Evolutionary conservation across 768 basidiomycete species (phyloP), one percentile per base, ranked within the genome.

Genomic region (Pleurotus tuber-regium): DNA sequence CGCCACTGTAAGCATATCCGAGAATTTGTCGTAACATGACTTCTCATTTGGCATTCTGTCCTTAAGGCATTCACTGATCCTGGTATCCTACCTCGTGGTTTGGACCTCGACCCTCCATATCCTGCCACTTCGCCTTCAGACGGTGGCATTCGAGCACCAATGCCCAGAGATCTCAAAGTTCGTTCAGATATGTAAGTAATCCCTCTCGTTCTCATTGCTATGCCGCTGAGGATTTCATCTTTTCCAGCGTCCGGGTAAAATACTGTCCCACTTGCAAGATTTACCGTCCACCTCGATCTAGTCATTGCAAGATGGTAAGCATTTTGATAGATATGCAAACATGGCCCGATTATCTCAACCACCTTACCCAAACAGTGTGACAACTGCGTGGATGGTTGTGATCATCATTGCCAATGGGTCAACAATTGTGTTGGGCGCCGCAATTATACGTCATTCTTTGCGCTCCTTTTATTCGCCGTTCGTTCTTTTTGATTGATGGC

Each of bases 351-450:
- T n/a, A 10, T 26, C 7, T 25, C n/a, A n/a, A 8, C 21, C 39
- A 23, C 31, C 18, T 16, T 16, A 4, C 10, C 12, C 18, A 31
- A n/a, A 6, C 58, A 95, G 89, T 99, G 96, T 64, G 92, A 97
- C 60, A 98, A 98, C 63, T 99, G 96, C 62, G 92, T 98, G 12
- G 95, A 98, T 57, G 86, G 87, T 8, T 98, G 95, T 57, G 94
- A 96, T 65, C 90, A 95, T 63, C 92, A 92, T 63, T 90, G 87
- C 56, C 86, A 86, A 63, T 89, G 87, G 88, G 83, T 99, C 16
- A 97, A 98, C 66, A 97, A 93, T 64, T 98, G 97, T 64, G 80
- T 99, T 33, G 97, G 97, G 5, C 82, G 92, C 33, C 85, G 94
- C 39, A 98, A 98, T 65, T 98, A 99, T 65, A 88, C 92, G 14